Base-by-base conservation (phyloP, 805 yeast species). In the Barnettozyma sucrosica region DNA sequence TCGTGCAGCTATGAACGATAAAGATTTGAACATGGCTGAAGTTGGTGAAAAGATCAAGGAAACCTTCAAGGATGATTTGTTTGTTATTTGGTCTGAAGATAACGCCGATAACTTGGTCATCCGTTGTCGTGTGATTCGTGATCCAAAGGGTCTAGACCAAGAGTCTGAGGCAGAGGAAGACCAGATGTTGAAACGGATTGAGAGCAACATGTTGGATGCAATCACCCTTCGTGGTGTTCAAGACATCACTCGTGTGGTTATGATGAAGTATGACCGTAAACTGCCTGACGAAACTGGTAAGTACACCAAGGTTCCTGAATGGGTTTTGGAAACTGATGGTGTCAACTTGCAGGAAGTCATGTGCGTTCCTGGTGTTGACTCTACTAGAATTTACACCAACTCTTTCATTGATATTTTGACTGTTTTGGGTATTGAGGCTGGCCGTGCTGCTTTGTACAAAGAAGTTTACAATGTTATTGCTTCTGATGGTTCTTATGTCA, bases 291-390 rank as follows among this genome's bases (percentile, higher is more conserved):
- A 75, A 37, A 75, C 85, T 43, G 99, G 99, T 58, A 97, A 88
- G 53, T 93, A 73, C 61, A 78, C 80, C 51, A 93, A 89, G 71
- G 84, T 84, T 53, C 90, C 88, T 64, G 98, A 93, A 66, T 93
- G 98, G 97, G 97, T 92, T 34, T 77, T 93, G 66, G 99, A 93
- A 78, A 92, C 99, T 2, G 99, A 93, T 72, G 99, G 99, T 75
- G 92, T 88, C 48, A 95, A 92, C 63, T 76, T 93, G 57, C 84
- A 97, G 2, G 97, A 89, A 59, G 99, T 93, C 44, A 88, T 93
- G 83, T 76, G 89, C 33, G 93, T 89, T 51, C 90, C 89, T 16
- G 99, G 99, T 63, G 97, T 93, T 43, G 98, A 93, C 66, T 75
- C 95, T 5, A 65, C 83, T 14, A 78, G 97, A 64, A 87, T 95